Evolutionary conservation across 1,284 basidiomycete species (phyloP).

Genomic region (Inonotus hispidus): DNA sequence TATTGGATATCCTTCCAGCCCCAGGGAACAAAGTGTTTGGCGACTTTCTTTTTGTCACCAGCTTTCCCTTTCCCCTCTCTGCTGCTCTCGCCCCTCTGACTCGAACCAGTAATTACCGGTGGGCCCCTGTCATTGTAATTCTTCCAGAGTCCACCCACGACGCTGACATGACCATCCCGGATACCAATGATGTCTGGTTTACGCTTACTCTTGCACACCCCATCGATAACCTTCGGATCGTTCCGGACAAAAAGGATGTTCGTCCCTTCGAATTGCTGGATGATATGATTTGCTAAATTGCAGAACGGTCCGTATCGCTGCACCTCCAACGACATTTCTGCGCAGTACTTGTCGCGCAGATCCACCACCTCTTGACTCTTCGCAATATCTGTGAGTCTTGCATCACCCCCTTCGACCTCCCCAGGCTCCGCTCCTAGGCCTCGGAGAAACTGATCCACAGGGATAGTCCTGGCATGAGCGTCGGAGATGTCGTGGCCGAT

Average conservation of each 20-base stretch:
- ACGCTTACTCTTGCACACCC: not conserved
- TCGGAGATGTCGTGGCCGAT: no score
- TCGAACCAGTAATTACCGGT: no score
- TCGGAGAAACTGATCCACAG: not conserved
- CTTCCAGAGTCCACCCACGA: not conserved
- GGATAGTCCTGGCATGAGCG: not conserved
- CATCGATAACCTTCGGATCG: not conserved
- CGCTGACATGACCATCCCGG: not conserved
- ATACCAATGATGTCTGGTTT: not conserved
- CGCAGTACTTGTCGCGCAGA: not conserved
- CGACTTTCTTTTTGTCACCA: no score
- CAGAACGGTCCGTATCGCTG: not conserved
- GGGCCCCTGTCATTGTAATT: not conserved
- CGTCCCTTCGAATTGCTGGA: not conserved
- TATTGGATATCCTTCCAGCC: not conserved
- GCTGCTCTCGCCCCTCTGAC: not conserved
- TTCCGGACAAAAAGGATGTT: not conserved
- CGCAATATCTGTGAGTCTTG: not conserved
- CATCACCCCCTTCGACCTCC: not conserved
- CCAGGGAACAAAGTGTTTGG: not conserved
- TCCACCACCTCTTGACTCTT: not conserved
- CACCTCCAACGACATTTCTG: not conserved
- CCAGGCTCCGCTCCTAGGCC: not conserved
- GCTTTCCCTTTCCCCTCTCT: not conserved
- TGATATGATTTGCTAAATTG: not conserved